Evolutionary conservation across 176 grass and related monocot species (phyloP).

Genomic region (Rhynchospora pubera): DNA sequence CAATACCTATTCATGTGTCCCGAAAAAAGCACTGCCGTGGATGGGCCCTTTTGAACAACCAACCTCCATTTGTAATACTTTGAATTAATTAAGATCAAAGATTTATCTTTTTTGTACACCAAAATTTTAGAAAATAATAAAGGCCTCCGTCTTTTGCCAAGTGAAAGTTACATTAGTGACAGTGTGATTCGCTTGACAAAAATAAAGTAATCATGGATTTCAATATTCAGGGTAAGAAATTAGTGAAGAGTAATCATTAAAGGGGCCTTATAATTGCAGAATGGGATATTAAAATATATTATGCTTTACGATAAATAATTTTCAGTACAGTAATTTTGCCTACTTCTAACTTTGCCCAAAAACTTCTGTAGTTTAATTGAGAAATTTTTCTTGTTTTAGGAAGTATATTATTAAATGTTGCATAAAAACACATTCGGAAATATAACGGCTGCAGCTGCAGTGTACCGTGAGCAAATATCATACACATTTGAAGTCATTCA

Average conservation of each 20-base stretch:
- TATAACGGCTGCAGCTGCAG: not conserved
- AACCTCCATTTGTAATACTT: conserved; percentile 15
- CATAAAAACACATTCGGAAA: not conserved
- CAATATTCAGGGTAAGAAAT: not conserved
- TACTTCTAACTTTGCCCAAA: not conserved
- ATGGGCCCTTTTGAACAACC: conserved; percentile 21
- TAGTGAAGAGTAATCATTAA: conserved; percentile 10
- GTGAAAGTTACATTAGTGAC: conserved; percentile 7
- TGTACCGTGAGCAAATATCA: not conserved
- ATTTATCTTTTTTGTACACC: not conserved
- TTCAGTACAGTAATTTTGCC: not conserved
- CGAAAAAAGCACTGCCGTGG: conserved; percentile 5
- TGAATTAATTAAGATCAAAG: conserved; percentile 20
- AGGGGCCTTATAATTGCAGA: not conserved
- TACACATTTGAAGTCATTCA: not conserved
- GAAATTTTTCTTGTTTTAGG: not conserved
- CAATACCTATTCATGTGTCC: conserved; percentile 8
- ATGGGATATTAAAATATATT: not conserved
- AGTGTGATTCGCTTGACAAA: conserved; percentile 3
- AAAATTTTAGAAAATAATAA: not conserved
- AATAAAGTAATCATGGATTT: not conserved
- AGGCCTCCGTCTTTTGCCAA: conserved; percentile 12
- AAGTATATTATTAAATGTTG: not conserved
- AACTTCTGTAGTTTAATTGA: not conserved
- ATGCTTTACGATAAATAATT: not conserved